Base-by-base conservation (phyloP, 768 basidiomycete genomes). In the Russula earlei region DNA sequence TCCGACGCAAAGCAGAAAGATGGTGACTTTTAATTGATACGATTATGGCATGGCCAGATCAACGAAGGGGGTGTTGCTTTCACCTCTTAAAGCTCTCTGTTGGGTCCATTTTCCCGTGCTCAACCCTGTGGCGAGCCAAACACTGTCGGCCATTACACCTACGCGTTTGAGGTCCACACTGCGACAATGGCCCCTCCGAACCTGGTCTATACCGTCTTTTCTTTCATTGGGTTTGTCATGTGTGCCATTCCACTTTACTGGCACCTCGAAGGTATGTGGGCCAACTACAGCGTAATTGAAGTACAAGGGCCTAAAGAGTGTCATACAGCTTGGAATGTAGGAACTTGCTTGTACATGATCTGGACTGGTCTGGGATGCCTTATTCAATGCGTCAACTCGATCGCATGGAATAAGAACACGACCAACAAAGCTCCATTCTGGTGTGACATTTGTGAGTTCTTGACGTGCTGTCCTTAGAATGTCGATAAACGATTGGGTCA, bases 291-390 rank as follows among this genome's bases (percentile, higher is more conserved):
- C 5, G 19, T 29, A 11, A 5, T 25, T 8, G 33, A 8, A 20
- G 5, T 15, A 34, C 12, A 8, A 14, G 5, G 7, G 15, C 12
- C 44, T 25, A 54, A 1, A 8, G 27, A 17, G 3, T 22, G 12
- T 22, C 2, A 2, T n/a, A 15, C 9, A 74, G 82, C 83, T 27
- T 82, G 80, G 78, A 85, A 87, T 66, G 75, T 80, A 10, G 86
- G 85, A 24, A 88, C 87, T 12, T 81, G 87, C 58, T 68, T 81
- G 38, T 84, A 79, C 71, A 89, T 91, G 72, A 55, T 72, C 33
- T 91, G 87, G 89, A 74, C 75, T 8, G 79, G 75, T 1, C 49
- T 80, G 8, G 72, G 71, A 17, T 82, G 81, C 66, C 75, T 90
- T 40, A 76, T 76, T 49, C 68, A 74, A 46, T 82, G 78, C 63